Conservation (phyloP, 1,139 yeast species). For the Geotrichum siamense region DNA sequence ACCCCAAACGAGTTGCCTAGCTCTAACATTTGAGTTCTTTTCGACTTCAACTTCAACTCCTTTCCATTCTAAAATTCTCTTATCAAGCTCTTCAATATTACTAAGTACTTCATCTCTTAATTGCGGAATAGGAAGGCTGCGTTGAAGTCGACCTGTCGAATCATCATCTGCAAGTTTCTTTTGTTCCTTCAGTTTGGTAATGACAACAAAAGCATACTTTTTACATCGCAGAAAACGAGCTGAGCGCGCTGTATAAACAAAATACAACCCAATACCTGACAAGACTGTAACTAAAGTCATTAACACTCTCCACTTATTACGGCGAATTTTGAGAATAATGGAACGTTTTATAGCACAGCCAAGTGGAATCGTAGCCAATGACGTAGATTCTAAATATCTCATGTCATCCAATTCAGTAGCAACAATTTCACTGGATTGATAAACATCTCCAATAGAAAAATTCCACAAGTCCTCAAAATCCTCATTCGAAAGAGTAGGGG, state of each 20-base stretch:
- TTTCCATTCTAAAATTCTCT: slow-evolving; percentile 54
- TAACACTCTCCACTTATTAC: slow-evolving; percentile 12
- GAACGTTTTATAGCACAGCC: slow-evolving; percentile 25
- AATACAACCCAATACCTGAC: background rate
- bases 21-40: slow-evolving; percentile 49
- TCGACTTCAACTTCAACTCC: slow-evolving; percentile 56
- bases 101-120: slow-evolving; percentile 56
- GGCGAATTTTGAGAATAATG: slow-evolving; percentile 19
- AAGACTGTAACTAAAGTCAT: background rate
- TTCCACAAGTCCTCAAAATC: slow-evolving; percentile 82
- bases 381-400: slow-evolving; percentile 32
- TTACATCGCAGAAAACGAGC: slow-evolving; percentile 19
- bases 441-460: slow-evolving; percentile 55
- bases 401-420: slow-evolving; percentile 44
- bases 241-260: slow-evolving; percentile 1
- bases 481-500: slow-evolving; percentile 48
- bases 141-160: slow-evolving; percentile 34
- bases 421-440: slow-evolving; percentile 66
- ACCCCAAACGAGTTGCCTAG: slow-evolving; percentile 56
- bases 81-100: slow-evolving; percentile 39
- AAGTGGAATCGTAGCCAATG: slow-evolving; percentile 34
- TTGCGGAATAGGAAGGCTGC: slow-evolving; percentile 66
- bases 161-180: slow-evolving; percentile 32
- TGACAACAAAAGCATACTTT: slow-evolving; percentile 31
- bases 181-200: slow-evolving; percentile 35